Evolutionary conservation across 2,329 filamentous ascomycete genomes (phyloP).

Genomic region (Fusarium sp.): DNA sequence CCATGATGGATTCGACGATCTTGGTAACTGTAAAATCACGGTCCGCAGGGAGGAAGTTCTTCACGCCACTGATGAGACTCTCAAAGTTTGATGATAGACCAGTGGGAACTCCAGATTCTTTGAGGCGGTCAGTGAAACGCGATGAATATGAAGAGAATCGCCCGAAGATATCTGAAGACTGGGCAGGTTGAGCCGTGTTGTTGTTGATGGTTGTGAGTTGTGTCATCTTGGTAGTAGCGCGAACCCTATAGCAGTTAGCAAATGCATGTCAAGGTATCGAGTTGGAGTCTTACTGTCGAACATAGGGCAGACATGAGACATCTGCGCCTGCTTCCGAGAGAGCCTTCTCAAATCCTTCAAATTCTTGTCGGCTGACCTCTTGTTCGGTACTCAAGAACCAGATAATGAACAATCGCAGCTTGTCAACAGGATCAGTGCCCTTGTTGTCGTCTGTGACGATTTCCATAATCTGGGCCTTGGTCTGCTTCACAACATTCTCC

Average conservation of each 20-base stretch:
- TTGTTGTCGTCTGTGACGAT: conserved; percentile 84
- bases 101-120: conserved; percentile 83
- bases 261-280: neutral
- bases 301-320: conserved; percentile 81
- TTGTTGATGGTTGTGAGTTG: conserved; percentile 94
- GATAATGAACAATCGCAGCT: conserved; percentile 93
- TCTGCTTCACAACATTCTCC: conserved; percentile 91
- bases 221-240: conserved; percentile 96
- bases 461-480: conserved; percentile 88
- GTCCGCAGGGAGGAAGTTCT: conserved; percentile 97
- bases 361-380: conserved; percentile 83
- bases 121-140: conserved; percentile 91
- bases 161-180: conserved; percentile 84
- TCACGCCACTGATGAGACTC: conserved; percentile 93
- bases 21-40: conserved; percentile 97
- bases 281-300: conserved; percentile 74
- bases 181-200: conserved; percentile 70
- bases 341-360: conserved; percentile 87
- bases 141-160: conserved; percentile 93
- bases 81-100: conserved; percentile 84
- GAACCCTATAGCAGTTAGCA: conserved; percentile 68
- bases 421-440: conserved; percentile 86
- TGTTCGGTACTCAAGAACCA: conserved; percentile 96
- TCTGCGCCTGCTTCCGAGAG: conserved; percentile 81
- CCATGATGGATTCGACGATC: conserved; percentile 98